phyloP scores from a whole-genome alignment of 2,329 filamentous ascomycete genomes.

The Fusarium neocosmosporiellum region DNA sequence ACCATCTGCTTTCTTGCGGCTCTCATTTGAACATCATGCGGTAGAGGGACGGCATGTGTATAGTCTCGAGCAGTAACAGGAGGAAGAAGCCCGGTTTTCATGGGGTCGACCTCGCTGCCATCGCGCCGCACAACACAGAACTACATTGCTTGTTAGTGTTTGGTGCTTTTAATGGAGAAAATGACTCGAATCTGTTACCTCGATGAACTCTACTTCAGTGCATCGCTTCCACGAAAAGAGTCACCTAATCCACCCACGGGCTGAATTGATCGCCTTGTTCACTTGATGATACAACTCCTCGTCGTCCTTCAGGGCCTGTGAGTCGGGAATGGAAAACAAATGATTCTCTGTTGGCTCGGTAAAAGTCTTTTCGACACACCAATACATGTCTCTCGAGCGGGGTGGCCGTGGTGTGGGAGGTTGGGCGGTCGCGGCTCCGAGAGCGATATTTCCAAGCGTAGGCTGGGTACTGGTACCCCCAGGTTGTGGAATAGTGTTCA shows the following conservation, averaged over 20 bases:
- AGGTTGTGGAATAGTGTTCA: background rate
- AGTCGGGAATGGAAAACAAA: background rate
- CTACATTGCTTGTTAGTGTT: background rate
- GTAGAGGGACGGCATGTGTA: background rate
- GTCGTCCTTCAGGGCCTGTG: background rate
- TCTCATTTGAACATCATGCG: background rate
- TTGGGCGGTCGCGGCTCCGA: background rate
- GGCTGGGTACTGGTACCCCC: background rate
- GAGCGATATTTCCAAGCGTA: background rate
- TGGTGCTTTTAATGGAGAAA: too few relatives aligned
- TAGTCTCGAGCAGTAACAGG: background rate
- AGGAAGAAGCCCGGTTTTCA: background rate
- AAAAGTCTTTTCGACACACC: background rate
- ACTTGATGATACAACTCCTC: background rate
- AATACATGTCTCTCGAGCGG: background rate
- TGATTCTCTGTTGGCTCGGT: background rate
- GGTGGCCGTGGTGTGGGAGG: background rate
- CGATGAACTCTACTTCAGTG: background rate
- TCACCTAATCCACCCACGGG: background rate
- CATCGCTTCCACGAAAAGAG: background rate
- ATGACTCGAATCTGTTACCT: background rate
- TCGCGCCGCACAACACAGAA: background rate
- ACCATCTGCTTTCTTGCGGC: background rate
- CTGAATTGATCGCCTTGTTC: background rate
- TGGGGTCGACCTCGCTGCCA: background rate